Conservation (phyloP, 2,329 filamentous ascomycete species). For the Botrytis cinerea region DNA sequence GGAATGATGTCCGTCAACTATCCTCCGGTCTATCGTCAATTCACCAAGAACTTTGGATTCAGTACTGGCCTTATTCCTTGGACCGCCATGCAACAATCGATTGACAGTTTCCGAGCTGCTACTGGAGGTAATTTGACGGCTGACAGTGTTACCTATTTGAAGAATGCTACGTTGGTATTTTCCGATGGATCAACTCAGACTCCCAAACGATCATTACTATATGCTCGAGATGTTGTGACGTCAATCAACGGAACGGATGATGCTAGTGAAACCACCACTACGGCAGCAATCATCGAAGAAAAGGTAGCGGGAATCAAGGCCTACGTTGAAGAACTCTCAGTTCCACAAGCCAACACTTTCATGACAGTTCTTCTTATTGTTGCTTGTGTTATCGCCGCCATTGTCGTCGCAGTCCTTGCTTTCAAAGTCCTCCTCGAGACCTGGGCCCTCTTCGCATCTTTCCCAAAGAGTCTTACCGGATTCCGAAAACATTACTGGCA, state of each 20-base stretch:
- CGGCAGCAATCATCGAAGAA: slow-evolving; percentile 45
- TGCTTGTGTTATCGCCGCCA: slow-evolving; percentile 79
- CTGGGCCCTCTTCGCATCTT: slow-evolving; percentile 87
- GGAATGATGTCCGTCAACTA: slow-evolving; percentile 94
- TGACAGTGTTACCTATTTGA: slow-evolving; percentile 74
- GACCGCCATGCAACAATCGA: slow-evolving; percentile 75
- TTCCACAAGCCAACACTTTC: slow-evolving; percentile 89
- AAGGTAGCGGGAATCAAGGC: slow-evolving; percentile 76
- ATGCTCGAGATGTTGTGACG: slow-evolving; percentile 55
- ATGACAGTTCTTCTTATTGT: slow-evolving; percentile 93
- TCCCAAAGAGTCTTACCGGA: slow-evolving; percentile 74
- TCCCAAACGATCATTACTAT: slow-evolving; percentile 59
- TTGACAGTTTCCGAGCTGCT: slow-evolving; percentile 76
- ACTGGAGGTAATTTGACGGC: slow-evolving; percentile 86
- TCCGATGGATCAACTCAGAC: slow-evolving; percentile 57
- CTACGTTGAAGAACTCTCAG: slow-evolving; percentile 79
- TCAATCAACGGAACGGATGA: slow-evolving; percentile 46
- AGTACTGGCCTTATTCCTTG: slow-evolving; percentile 82
- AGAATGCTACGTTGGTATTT: slow-evolving; percentile 75
- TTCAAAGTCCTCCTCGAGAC: slow-evolving; percentile 89
- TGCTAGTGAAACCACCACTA: slow-evolving; percentile 30
- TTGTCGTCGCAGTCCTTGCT: slow-evolving; percentile 82
- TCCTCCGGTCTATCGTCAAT: slow-evolving; percentile 84
- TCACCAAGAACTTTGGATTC: slow-evolving; percentile 91
- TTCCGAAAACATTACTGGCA: slow-evolving; percentile 98